A percentile compares a stretch with the other conserved stretches of the same genome.
Evolutionary conservation across 208 protist genomes (phyloP).

Genomic region (Trichomonas gallinae): DNA sequence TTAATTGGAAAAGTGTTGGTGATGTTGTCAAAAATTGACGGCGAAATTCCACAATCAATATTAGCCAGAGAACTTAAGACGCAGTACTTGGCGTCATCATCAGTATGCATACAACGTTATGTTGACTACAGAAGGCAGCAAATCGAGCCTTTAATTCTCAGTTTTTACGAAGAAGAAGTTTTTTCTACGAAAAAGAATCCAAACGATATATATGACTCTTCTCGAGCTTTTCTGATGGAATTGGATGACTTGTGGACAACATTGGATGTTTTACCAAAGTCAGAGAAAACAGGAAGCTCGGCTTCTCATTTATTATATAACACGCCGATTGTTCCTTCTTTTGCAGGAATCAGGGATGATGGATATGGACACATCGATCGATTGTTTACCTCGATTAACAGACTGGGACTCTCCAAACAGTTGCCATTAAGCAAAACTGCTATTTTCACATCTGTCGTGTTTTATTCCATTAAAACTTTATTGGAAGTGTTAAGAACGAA

Average conservation of each 20-base stretch:
- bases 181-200: not conserved
- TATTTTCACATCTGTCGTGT: not conserved
- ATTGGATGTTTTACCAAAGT: not conserved
- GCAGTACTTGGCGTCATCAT: not conserved
- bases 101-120: not conserved
- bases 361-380: not conserved
- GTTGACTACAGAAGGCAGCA: not conserved
- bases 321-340: not conserved
- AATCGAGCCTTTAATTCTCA: not conserved
- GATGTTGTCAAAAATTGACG: not conserved
- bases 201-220: not conserved
- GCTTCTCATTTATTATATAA: not conserved
- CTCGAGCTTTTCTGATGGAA: not conserved
- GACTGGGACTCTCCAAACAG: not conserved
- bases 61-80: not conserved
- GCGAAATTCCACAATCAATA: not conserved
- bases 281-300: not conserved
- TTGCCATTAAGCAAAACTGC: not conserved
- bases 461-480: not conserved
- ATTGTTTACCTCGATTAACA: not conserved
- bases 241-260: not conserved
- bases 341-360: not conserved
- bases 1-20: not conserved
- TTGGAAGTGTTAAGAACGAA: not conserved
- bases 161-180: not conserved